Evolutionary conservation across 768 basidiomycete species (phyloP).

Genomic region (Mycena chlorophos): DNA sequence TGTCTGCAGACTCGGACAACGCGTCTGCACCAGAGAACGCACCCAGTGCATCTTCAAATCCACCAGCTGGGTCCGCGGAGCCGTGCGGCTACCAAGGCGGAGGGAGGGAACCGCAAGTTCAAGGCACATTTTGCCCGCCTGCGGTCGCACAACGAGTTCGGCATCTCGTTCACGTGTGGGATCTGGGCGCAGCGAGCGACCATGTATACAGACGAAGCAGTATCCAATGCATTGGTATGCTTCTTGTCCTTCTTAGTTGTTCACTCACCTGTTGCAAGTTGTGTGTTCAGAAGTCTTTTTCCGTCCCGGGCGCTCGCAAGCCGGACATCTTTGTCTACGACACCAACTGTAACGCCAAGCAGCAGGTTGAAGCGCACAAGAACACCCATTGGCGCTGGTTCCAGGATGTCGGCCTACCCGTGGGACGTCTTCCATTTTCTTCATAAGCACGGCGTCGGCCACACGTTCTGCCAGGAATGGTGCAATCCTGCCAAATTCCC

Average conservation of each 20-base stretch:
- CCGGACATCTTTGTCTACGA: conserved; percentile 26
- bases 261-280: neutral
- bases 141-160: conserved; percentile 26
- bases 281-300: conserved; percentile 20
- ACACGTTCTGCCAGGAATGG: conserved; percentile 12
- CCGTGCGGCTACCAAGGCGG: conserved; percentile 7
- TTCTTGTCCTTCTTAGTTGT: neutral
- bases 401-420: conserved; percentile 6
- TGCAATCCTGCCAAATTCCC: conserved; percentile 10
- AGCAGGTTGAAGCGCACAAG: conserved; percentile 9
- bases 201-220: conserved; percentile 20
- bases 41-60: too few relatives aligned
- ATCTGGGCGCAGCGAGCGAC: conserved; percentile 22
- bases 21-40: too few relatives aligned
- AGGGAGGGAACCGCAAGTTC: conserved; percentile 8
- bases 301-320: conserved; percentile 26
- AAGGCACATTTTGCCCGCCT: conserved; percentile 14
- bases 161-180: conserved; percentile 21
- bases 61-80: too few relatives aligned
- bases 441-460: conserved; percentile 14
- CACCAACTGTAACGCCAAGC: conserved; percentile 16
- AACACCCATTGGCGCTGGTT: conserved; percentile 4
- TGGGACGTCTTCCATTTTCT: conserved; percentile 22
- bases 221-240: conserved; percentile 22
- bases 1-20: too few relatives aligned